Conservation (phyloP, 1,284 basidiomycete genomes). For the Heterobasidion annosum region DNA sequence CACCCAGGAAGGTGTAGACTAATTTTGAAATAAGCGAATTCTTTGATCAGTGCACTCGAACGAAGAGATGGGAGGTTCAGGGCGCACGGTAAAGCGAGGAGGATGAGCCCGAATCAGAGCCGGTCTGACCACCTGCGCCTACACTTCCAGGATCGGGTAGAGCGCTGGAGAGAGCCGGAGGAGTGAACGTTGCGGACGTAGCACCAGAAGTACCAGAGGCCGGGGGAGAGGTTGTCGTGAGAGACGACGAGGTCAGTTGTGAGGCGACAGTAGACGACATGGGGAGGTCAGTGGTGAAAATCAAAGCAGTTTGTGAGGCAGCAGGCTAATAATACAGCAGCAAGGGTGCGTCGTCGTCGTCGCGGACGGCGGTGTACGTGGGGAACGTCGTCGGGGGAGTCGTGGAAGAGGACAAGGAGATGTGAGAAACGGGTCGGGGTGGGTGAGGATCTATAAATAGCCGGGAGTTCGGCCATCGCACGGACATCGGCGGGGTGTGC, state of each 20-base stretch:
- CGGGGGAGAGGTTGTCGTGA: not conserved
- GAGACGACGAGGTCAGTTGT: not conserved
- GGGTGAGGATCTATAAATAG: too few relatives aligned
- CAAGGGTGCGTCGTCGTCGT: too few relatives aligned
- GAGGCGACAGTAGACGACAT: too few relatives aligned
- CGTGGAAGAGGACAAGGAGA: too few relatives aligned
- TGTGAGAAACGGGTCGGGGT: too few relatives aligned
- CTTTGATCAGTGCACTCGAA: not conserved
- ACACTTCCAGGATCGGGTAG: not conserved
- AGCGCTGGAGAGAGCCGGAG: not conserved
- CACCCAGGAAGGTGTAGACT: slow-evolving; percentile 6
- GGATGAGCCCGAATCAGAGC: not conserved
- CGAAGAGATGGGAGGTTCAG: not conserved
- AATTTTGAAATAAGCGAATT: not conserved
- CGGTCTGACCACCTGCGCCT: not conserved
- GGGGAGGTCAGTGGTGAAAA: too few relatives aligned
- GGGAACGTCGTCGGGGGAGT: too few relatives aligned
- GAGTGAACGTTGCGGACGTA: not conserved
- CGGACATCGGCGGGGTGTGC: too few relatives aligned
- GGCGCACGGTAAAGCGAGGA: not conserved
- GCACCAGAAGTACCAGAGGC: not conserved
- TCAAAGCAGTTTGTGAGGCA: too few relatives aligned
- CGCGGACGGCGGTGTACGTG: too few relatives aligned
- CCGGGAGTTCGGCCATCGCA: too few relatives aligned
- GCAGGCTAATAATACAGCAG: too few relatives aligned